Base-by-base conservation (phyloP, 768 basidiomycete genomes). In the Lentinula raphanica region DNA sequence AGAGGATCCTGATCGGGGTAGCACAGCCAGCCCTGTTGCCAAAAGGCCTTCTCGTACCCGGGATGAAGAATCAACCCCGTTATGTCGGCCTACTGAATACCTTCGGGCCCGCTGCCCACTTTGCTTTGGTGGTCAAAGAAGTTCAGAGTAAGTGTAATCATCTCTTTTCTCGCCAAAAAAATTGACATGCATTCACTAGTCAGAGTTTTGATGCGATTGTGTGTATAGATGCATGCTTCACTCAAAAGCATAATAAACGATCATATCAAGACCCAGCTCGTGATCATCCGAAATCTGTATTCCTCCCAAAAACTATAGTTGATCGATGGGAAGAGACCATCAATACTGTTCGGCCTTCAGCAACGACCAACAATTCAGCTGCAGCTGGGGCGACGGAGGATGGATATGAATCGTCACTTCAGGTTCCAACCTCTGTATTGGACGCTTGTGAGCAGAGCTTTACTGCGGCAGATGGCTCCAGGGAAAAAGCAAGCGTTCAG, bases 161-260 rank as follows among this genome's bases (percentile, higher is more conserved):
- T 32, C 12, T 32, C 32, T 7, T 8, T 38, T 38, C 9, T 17
- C 36, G 9, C 17, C 8, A n/a, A 38, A 38, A 38, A 8, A 8
- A 38, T 17, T 38, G 36, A 38, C 17, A 8, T 8, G 17, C 17
- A 8, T 42, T n/a, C n/a, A n/a, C n/a, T n/a, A n/a, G 11, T 42
- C 17, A 19, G 67, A 67, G 9, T 54, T 58, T 38, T 66, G 72
- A 60, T 54, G 63, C 13, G n/a, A 60, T 71, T 29, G 66, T 72
- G 3, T 71, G 68, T 46, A n/a, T 69, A 9, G 73, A 75, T 62
- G 68, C 65, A 0, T 70, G 68, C 58, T 73, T 75, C 42, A 69
- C 65, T 21, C 72, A 74, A 54, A 72, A 73, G 53, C 63, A 62
- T 1, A 48, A 62, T 38, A 61, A 54, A 0, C 32, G 61, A 15